Base-by-base conservation (phyloP, 345 rosid species). In the Pugionium dolabratum region DNA sequence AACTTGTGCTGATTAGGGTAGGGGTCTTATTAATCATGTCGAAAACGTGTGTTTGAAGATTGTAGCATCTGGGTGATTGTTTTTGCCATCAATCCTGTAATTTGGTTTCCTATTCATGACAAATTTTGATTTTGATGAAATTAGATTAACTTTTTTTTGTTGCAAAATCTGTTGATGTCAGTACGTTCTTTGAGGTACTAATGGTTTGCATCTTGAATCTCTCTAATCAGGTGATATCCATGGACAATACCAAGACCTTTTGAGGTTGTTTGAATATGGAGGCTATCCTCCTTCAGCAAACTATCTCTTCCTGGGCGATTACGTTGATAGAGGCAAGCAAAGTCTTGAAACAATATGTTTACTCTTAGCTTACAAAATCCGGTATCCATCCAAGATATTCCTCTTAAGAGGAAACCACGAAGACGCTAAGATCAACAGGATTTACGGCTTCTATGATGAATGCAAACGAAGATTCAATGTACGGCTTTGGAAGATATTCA, bases 401-500 rank as follows among this genome's bases (percentile, higher is more conserved):
- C 96, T 91, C 62, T 77, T 95, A 75, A 81, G 99, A 70, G 99
- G 98, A 66, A 95, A 95, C 85, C 99, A 95, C 31, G 99, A 95
- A 78, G 99, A 95, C 51, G 91, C 99, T 2, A 95, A 91, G 84
- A 91, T 95, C 82, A 95, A 95, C 18, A 70, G 96, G 62, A 81
- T 95, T 64, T 95, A 95, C 65, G 99, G 99, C 2, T 95, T 95
- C 72, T 95, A 91, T 4, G 99, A 40, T 9, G 44, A 40, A 40
- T 40, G 44, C n/a, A 40, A 40, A 40, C 2, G 44, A 4, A 8
- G 44, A 69, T 91, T 95, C 65, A 95, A 95, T 63, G 98, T 91
- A 47, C 76, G 96, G 49, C 96, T 91, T 56, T 89, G 99, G 99
- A 95, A 87, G 71, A 83, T 89, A 58, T 91, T 91, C 67, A 84